Percentiles rank a stretch among this genome's conserved stretches.
phyloP scores from a whole-genome alignment of 2,329 filamentous ascomycete species.

The Colletotrichum limetticola region DNA sequence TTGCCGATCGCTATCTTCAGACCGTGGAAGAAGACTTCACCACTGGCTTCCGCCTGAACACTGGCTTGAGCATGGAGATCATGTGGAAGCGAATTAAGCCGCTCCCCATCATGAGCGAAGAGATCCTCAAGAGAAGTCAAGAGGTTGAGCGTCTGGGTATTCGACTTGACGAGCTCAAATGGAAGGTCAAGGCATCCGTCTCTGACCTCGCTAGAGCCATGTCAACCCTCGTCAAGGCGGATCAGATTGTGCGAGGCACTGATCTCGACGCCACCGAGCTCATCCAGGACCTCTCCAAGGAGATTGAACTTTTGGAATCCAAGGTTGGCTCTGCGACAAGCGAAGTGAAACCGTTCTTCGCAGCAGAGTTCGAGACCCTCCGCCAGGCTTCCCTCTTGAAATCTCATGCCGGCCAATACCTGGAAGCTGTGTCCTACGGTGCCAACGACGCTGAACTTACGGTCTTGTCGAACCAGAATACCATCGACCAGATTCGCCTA shows the following conservation, averaged over 20 bases:
- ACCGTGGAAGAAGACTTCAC: slow-evolving; percentile 69
- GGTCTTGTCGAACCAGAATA: slow-evolving; percentile 60
- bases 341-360: slow-evolving; percentile 60
- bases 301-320: slow-evolving; percentile 63
- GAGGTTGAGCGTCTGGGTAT: slow-evolving; percentile 66
- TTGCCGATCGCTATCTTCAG: slow-evolving; percentile 52
- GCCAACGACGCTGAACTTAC: slow-evolving; percentile 51
- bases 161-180: slow-evolving; percentile 70
- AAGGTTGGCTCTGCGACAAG: slow-evolving; percentile 54
- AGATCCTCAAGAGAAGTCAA: slow-evolving; percentile 56
- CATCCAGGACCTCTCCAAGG: slow-evolving; percentile 58
- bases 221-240: slow-evolving; percentile 65
- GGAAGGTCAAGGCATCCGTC: slow-evolving; percentile 65
- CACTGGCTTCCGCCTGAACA: slow-evolving; percentile 76
- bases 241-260: slow-evolving; percentile 62
- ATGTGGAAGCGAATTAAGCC: slow-evolving; percentile 82
- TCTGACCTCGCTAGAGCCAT: slow-evolving; percentile 64
- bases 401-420: slow-evolving; percentile 30
- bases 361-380: slow-evolving; percentile 65
- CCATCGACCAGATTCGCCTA: slow-evolving; percentile 55
- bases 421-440: background rate
- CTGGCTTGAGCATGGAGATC: slow-evolving; percentile 81
- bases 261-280: slow-evolving; percentile 56
- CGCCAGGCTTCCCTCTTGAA: slow-evolving; percentile 63
- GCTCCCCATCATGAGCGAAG: slow-evolving; percentile 59